Evolutionary conservation across 2,329 filamentous ascomycete genomes (phyloP).

Genomic region (Colletotrichum gigasporum): DNA sequence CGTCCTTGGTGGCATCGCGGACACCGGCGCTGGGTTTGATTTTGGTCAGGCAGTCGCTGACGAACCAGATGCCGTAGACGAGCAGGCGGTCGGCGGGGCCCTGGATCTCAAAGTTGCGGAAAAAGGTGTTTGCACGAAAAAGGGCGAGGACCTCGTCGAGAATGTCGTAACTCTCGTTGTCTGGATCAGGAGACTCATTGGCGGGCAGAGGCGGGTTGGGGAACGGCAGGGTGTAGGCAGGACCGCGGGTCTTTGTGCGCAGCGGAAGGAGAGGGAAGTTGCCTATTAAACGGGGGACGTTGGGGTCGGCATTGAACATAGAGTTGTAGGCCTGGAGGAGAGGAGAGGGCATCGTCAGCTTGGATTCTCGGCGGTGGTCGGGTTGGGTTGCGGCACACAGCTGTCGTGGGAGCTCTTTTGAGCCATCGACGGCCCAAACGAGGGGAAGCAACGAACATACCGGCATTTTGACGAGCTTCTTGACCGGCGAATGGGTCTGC

Average conservation of each 20-base stretch:
- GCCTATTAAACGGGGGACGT: slow-evolving; percentile 69
- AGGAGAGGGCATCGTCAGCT: slow-evolving; percentile 36
- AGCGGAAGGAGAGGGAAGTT: slow-evolving; percentile 96
- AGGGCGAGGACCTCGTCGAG: slow-evolving; percentile 92
- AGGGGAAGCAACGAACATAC: slow-evolving; percentile 43
- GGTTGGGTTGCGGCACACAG: slow-evolving; percentile 2
- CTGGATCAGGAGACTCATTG: slow-evolving; percentile 77
- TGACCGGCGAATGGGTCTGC: slow-evolving; percentile 21
- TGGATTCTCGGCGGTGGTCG: neutral
- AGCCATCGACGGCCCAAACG: neutral
- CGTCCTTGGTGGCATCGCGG: slow-evolving; percentile 73
- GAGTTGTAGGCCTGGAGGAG: slow-evolving; percentile 88
- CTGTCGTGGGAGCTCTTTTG: neutral
- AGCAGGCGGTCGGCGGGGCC: slow-evolving; percentile 92
- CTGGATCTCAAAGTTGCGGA: slow-evolving; percentile 99
- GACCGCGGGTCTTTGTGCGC: slow-evolving; percentile 94
- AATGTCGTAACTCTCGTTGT: slow-evolving; percentile 94
- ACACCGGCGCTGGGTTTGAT: slow-evolving; percentile 78
- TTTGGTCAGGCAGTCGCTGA: slow-evolving; percentile 89
- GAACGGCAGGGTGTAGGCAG: slow-evolving; percentile 82
- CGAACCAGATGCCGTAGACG: slow-evolving; percentile 95
- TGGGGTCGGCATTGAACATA: slow-evolving; percentile 89
- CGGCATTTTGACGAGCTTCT: slow-evolving; percentile 53
- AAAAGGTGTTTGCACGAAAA: slow-evolving; percentile 98
- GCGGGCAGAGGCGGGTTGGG: slow-evolving; percentile 66